phyloP scores from a whole-genome alignment of 2,329 filamentous ascomycete species.

The Diaporthe citriasiana region DNA sequence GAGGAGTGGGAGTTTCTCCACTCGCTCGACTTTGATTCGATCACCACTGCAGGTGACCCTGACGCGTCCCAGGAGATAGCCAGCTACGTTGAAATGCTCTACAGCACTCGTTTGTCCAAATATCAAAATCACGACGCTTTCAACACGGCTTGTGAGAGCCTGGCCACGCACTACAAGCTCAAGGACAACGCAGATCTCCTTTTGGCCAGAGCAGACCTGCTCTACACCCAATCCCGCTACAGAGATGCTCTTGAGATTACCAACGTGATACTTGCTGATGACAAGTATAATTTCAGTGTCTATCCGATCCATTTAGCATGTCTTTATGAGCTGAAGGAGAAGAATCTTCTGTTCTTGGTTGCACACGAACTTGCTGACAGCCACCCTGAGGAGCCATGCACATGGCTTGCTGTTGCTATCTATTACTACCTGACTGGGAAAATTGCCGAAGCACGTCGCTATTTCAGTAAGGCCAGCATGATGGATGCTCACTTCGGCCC shows the following conservation, averaged over 20 bases:
- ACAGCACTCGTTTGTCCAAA: constrained; percentile 94
- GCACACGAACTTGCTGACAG: constrained; percentile 93
- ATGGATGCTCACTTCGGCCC: constrained; percentile 98
- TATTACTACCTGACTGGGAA: constrained; percentile 94
- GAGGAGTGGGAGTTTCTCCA: constrained; percentile 93
- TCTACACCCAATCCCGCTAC: constrained; percentile 96
- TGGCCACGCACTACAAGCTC: constrained; percentile 94
- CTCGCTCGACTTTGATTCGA: constrained; percentile 89
- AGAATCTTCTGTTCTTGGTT: constrained; percentile 90
- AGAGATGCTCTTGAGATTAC: constrained; percentile 87
- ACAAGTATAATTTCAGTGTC: constrained; percentile 90
- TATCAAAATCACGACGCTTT: constrained; percentile 91
- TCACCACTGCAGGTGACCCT: constrained; percentile 74
- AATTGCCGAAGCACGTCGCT: constrained; percentile 92
- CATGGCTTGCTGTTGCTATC: constrained; percentile 93
- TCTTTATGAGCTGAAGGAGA: constrained; percentile 87
- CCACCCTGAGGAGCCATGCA: constrained; percentile 90
- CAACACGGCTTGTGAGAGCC: constrained; percentile 86
- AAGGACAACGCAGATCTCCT: constrained; percentile 89
- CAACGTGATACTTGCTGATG: constrained; percentile 82
- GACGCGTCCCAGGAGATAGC: constrained; percentile 83
- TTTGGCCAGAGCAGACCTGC: constrained; percentile 87
- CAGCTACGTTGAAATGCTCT: constrained; percentile 95
- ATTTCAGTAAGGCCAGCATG: constrained; percentile 97
- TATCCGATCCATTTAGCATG: constrained; percentile 94